Conservation (phyloP, 257 asterid genomes). For the Salvia hispanica region DNA sequence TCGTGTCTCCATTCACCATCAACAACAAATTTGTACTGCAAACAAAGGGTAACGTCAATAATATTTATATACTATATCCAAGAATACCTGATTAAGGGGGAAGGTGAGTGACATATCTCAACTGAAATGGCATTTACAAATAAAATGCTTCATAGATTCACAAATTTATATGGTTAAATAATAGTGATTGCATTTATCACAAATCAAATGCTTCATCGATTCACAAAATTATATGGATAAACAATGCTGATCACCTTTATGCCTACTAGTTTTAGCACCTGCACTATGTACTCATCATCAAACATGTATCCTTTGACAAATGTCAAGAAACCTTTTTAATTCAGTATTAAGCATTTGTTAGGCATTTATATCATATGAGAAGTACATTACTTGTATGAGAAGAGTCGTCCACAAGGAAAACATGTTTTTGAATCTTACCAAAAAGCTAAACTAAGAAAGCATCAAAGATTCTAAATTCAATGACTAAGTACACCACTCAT, state of each 20-base stretch:
- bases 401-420: not conserved
- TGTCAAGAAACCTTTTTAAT: not conserved
- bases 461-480: not conserved
- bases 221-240: no score
- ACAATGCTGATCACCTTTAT: not conserved
- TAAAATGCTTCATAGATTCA: not conserved
- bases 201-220: not conserved
- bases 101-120: constrained; percentile 19
- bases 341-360: not conserved
- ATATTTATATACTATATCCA: constrained; percentile 3
- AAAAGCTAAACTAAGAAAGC: constrained; percentile 14
- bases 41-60: constrained; percentile 10
- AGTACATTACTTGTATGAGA: constrained; percentile 4
- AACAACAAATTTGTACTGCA: constrained; percentile 92
- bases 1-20: constrained; percentile 98
- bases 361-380: constrained; percentile 10
- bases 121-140: not conserved
- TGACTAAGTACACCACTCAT: constrained; percentile 1
- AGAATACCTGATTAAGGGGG: not conserved
- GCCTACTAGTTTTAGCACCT: not conserved
- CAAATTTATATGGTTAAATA: no score
- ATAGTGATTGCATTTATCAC: not conserved
- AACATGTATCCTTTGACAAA: constrained; percentile 6
- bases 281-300: not conserved
- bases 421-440: not conserved